phyloP scores from a whole-genome alignment of 768 basidiomycete genomes.

The Mycena filopes region DNA sequence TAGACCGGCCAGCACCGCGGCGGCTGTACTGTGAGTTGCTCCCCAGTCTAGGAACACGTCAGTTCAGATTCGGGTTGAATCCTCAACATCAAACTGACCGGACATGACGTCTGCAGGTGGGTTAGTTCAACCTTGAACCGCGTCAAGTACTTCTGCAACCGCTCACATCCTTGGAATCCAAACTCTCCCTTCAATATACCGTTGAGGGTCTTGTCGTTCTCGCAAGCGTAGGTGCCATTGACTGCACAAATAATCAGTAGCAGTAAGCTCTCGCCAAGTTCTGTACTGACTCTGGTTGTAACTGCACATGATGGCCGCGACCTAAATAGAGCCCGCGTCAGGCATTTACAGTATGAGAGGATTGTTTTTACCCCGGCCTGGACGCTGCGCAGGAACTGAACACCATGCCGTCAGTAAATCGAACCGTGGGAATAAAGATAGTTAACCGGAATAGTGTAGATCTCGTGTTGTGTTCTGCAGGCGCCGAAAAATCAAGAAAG shows the following conservation, averaged over 20 bases:
- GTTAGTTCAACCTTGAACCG: background rate
- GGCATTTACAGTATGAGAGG: background rate
- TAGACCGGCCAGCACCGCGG: constrained; percentile 66
- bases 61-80: background rate
- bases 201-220: constrained; percentile 68
- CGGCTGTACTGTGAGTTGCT: constrained; percentile 63
- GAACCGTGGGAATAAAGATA: background rate
- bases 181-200: constrained; percentile 72
- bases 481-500: background rate
- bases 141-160: background rate
- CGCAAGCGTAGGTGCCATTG: constrained; percentile 71
- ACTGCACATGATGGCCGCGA: constrained; percentile 26
- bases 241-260: constrained; percentile 36
- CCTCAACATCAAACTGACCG: constrained; percentile 39
- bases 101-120: constrained; percentile 54
- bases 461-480: constrained; percentile 57
- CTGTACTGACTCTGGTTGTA: constrained; percentile 20
- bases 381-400: constrained; percentile 27
- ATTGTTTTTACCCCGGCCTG: background rate
- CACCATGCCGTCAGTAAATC: background rate
- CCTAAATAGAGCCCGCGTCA: background rate
- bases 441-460: constrained; percentile 61
- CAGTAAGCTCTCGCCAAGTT: background rate
- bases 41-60: constrained; percentile 60
- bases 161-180: constrained; percentile 72